Evolutionary conservation across 1,284 basidiomycete species (phyloP).

Genomic region (Mycena citricolor): DNA sequence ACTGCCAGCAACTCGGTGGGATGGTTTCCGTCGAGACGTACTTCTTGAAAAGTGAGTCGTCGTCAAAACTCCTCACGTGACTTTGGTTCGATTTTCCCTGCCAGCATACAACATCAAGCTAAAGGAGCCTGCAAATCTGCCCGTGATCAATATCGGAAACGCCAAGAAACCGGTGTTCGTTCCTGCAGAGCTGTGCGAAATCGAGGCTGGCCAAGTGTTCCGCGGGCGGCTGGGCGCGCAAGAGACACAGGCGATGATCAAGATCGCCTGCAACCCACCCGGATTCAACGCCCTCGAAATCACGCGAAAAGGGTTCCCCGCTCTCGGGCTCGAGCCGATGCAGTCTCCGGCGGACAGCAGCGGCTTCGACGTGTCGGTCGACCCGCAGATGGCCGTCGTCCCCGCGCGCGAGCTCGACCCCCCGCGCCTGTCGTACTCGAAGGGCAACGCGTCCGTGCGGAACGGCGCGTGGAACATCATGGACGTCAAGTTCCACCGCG

Average conservation of each 20-base stretch:
- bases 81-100: background rate
- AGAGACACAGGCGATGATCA: slow-evolving; percentile 67
- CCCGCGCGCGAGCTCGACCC: slow-evolving; percentile 62
- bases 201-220: slow-evolving; percentile 54
- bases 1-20: slow-evolving; percentile 50
- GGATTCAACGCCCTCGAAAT: slow-evolving; percentile 57
- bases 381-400: slow-evolving; percentile 55
- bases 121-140: slow-evolving; percentile 49
- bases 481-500: slow-evolving; percentile 60
- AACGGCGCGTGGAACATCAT: slow-evolving; percentile 75
- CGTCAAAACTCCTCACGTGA: background rate
- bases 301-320: slow-evolving; percentile 51
- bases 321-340: slow-evolving; percentile 47
- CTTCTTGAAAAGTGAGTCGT: slow-evolving; percentile 55
- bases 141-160: slow-evolving; percentile 56
- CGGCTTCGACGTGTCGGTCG: slow-evolving; percentile 58
- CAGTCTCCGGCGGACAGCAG: slow-evolving; percentile 34
- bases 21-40: slow-evolving; percentile 59
- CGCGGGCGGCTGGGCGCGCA: slow-evolving; percentile 50
- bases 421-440: slow-evolving; percentile 55
- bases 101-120: slow-evolving; percentile 60
- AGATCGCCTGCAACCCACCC: slow-evolving; percentile 59
- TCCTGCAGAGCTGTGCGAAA: slow-evolving; percentile 71
- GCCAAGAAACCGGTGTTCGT: slow-evolving; percentile 46
- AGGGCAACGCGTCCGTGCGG: slow-evolving; percentile 40